Base-by-base conservation (phyloP, 352 stramenopile genomes). In the Saprolegnia parasitica region DNA sequence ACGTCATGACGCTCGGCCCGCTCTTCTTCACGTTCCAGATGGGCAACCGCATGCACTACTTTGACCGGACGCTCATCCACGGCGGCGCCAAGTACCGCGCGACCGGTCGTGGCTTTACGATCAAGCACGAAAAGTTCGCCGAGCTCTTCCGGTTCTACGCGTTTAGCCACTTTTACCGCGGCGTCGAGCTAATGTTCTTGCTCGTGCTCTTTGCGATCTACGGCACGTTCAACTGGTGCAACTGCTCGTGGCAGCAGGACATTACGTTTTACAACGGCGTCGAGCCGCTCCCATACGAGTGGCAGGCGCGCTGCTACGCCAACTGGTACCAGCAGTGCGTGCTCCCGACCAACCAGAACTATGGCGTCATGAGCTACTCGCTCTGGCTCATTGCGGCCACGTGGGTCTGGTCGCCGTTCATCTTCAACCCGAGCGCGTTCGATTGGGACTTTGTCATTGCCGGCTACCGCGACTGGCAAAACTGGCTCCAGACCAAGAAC, bases 331-430 rank as follows among this genome's bases (percentile, higher is more conserved):
- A 73, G 47, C 49, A 62, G 49, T 73, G 68, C 35, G 68, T 73
- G n/a, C 68, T 73, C 6, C 68, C 68, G 6, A 73, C 66, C 21
- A 67, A 72, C 46, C 64, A 60, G 52, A 68, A 74, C 55, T 99
- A 99, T 77, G 91, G 96, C 71, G 96, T 98, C 54, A 93, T 98
- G 76, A 98, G 96, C 49, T 99, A 98, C 86, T 99, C 95, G 32
- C 75, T 99, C 74, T 72, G 60, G 56, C 90, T 99, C 46, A 98
- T 98, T 56, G 63, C 56, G 21, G 83, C 78, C 21, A 93, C 85
- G 23, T 95, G 85, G 85, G 83, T 93, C 76, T 93, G 85, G 85
- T 83, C 81, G 6, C 87, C 87, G 42, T 93, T 95, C 77, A 86
- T 95, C 74, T 95, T 68, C 57, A 75, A 65, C 63, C 65, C 65